Evolutionary conservation across 1,139 yeast species (phyloP).

Genomic region (Lizanozyma gosingica): DNA sequence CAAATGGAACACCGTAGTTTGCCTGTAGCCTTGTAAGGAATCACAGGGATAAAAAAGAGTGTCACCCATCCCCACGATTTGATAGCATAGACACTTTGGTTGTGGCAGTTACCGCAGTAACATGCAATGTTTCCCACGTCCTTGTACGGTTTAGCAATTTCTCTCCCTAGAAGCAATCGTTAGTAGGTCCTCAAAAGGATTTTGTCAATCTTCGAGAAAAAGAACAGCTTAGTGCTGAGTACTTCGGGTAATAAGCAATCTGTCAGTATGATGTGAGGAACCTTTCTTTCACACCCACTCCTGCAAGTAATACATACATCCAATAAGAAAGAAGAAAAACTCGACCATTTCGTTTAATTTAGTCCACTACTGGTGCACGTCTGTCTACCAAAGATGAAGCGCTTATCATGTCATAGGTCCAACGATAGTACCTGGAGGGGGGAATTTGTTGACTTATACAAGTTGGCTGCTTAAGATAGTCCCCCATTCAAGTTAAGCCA

Average conservation of each 20-base stretch:
- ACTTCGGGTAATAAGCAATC: too few species aligned
- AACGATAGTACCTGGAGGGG: too few species aligned
- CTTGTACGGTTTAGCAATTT: constrained; percentile 19
- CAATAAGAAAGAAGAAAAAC: constrained; percentile 1
- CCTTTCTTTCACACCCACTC: not conserved
- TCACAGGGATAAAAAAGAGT: constrained; percentile 34
- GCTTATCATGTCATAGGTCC: too few species aligned
- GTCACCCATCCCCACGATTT: constrained; percentile 36
- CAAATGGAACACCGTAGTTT: constrained; percentile 35
- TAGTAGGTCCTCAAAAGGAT: not conserved
- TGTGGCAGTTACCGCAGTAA: constrained; percentile 36
- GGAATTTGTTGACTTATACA: too few species aligned
- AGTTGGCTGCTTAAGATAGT: too few species aligned
- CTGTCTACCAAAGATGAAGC: too few species aligned
- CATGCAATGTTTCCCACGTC: constrained; percentile 22
- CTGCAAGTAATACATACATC: constrained; percentile 1
- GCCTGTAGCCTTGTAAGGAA: constrained; percentile 34
- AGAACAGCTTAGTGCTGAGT: too few species aligned
- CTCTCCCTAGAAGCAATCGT: constrained; percentile 8
- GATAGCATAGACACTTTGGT: constrained; percentile 35
- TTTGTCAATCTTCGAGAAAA: too few species aligned
- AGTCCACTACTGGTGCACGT: too few species aligned
- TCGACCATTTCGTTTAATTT: too few species aligned
- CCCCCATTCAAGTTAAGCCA: too few species aligned
- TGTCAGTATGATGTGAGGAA: too few species aligned